Evolutionary conservation across 2,329 filamentous ascomycete species (phyloP).

Genomic region (Coniochaeta hoffmannii): DNA sequence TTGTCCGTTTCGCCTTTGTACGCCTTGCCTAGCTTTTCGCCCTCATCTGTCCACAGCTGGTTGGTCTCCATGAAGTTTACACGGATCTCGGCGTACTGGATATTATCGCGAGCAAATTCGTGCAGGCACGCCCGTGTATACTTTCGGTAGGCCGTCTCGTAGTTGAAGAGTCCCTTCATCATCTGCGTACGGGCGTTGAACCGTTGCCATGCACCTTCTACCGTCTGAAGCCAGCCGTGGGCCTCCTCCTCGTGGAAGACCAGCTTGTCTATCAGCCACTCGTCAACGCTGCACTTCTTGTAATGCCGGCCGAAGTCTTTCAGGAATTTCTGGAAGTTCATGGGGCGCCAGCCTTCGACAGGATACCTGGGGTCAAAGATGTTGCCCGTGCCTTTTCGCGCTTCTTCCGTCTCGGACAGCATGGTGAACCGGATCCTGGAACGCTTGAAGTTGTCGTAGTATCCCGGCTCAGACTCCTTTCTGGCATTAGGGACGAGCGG

Average conservation of each 20-base stretch:
- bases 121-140: conserved; percentile 55
- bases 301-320: conserved; percentile 29
- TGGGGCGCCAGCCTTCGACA: conserved; percentile 8
- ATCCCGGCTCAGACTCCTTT: not conserved
- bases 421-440: conserved; percentile 60
- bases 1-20: conserved; percentile 11
- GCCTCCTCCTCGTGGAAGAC: conserved; percentile 54
- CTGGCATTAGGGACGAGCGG: conserved; percentile 35
- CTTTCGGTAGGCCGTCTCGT: conserved; percentile 51
- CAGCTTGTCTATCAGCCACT: conserved; percentile 57
- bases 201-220: conserved; percentile 46
- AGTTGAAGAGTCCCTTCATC: conserved; percentile 67
- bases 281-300: conserved; percentile 21
- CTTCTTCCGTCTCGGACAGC: conserved; percentile 18
- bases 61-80: conserved; percentile 62
- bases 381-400: conserved; percentile 27
- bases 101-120: conserved; percentile 55
- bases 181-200: conserved; percentile 65
- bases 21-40: too few species aligned
- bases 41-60: conserved; percentile 52
- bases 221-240: conserved; percentile 41
- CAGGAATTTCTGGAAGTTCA: conserved; percentile 4
- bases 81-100: conserved; percentile 65
- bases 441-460: conserved; percentile 33
- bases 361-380: conserved; percentile 44